Evolutionary conservation across 306 rosid genomes (phyloP).

Genomic region (Trichosanthes cucumerina): DNA sequence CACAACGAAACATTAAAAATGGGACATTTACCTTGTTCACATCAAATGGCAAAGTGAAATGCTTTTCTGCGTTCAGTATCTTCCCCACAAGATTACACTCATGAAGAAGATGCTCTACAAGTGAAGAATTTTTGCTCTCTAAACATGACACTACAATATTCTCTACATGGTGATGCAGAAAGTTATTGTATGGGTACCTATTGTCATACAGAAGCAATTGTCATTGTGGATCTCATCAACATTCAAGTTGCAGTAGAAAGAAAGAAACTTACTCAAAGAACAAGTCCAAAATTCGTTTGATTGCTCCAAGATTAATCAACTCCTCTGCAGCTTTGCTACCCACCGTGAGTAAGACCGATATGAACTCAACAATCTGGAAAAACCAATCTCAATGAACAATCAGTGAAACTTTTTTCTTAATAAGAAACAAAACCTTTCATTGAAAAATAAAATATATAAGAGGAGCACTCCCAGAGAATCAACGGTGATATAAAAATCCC

Average conservation of each 20-base stretch:
- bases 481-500: background rate
- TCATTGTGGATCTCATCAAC: conserved; percentile 18
- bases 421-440: background rate
- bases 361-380: conserved; percentile 82
- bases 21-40: conserved; percentile 42
- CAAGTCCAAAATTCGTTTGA: conserved; percentile 66
- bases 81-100: conserved; percentile 75
- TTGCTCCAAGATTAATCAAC: conserved; percentile 74
- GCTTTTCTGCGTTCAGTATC: conserved; percentile 68
- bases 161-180: conserved; percentile 90
- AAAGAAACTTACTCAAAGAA: conserved; percentile 68
- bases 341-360: conserved; percentile 73
- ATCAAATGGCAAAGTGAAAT: conserved; percentile 44
- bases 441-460: background rate
- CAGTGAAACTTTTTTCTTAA: background rate
- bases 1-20: background rate
- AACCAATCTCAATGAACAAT: conserved; percentile 11
- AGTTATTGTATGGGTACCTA: conserved; percentile 96
- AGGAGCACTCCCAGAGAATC: background rate
- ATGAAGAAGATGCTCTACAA: conserved; percentile 57
- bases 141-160: conserved; percentile 65
- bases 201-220: conserved; percentile 20
- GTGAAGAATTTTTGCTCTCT: conserved; percentile 78
- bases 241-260: conserved; percentile 10
- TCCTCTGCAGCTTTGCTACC: conserved; percentile 90